Evolutionary conservation across 2,329 filamentous ascomycete genomes (phyloP).

Genomic region (Dryadomyces sulphureus): DNA sequence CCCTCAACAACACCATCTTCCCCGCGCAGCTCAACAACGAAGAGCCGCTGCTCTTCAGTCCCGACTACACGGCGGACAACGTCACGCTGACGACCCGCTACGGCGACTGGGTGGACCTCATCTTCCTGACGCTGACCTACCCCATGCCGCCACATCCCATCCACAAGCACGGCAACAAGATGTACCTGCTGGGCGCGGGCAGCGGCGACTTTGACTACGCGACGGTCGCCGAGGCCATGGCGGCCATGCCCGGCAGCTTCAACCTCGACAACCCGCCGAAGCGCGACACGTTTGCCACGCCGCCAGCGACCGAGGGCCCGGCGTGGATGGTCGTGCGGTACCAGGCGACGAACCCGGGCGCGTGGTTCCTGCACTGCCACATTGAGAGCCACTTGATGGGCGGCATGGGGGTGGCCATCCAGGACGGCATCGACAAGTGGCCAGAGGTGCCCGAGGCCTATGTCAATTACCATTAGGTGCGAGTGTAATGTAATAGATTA

Average conservation of each 20-base stretch:
- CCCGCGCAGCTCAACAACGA: conserved; percentile 20
- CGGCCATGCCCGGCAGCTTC: conserved; percentile 31
- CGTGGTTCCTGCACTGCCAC: conserved; percentile 42
- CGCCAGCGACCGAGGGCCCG: conserved; percentile 15
- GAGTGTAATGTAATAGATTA: no score
- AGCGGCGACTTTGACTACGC: conserved; percentile 33
- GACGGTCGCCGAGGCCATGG: conserved; percentile 35
- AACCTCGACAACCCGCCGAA: conserved; percentile 41
- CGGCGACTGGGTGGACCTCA: conserved; percentile 39
- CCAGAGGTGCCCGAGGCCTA: conserved; percentile 26
- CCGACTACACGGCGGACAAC: conserved; percentile 22
- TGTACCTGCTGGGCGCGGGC: conserved; percentile 39
- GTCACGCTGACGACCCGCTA: conserved; percentile 31
- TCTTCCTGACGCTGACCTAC: conserved; percentile 27
- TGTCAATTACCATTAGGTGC: conserved; percentile 2
- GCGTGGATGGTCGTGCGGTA: conserved; percentile 38
- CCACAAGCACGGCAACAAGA: conserved; percentile 50
- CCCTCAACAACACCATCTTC: conserved; percentile 30
- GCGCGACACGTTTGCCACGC: conserved; percentile 32
- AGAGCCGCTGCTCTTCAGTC: conserved; percentile 31
- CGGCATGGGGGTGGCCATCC: conserved; percentile 39
- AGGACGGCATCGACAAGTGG: conserved; percentile 30
- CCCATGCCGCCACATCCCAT: conserved; percentile 43
- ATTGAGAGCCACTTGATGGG: conserved; percentile 37
- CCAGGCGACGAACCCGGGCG: conserved; percentile 34